phyloP scores from a whole-genome alignment of 169 alveolate genomes.

The Eimeria necatrix region DNA sequence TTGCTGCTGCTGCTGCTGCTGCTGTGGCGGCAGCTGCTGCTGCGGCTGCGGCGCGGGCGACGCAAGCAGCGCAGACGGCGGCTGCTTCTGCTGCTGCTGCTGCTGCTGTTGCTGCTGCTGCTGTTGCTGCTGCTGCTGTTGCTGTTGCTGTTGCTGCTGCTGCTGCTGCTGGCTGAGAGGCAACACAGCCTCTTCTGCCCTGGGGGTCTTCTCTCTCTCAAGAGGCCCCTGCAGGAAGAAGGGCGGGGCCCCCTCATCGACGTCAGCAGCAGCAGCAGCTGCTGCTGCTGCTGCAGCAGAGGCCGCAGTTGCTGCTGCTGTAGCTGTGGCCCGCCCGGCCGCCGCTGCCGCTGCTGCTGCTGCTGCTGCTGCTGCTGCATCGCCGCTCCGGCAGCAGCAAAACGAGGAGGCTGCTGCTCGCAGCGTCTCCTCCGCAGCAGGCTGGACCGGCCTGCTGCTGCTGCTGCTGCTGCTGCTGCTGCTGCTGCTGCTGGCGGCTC shows the following conservation, averaged over 20 bases:
- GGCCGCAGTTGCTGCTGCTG: constrained; percentile 13
- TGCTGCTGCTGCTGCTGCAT: neutral
- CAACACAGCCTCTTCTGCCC: neutral
- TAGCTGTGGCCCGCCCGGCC: neutral
- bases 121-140: constrained; percentile 6
- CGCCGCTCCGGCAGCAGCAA: too few species aligned
- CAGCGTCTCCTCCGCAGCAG: too few species aligned
- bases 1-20: constrained; percentile 16
- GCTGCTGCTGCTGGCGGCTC: constrained; percentile 18
- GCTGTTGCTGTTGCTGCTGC: constrained; percentile 14
- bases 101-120: constrained; percentile 4
- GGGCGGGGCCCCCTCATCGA: constrained; percentile 13
- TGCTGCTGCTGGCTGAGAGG: constrained; percentile 2
- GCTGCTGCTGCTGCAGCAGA: neutral
- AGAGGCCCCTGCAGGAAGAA: constrained; percentile 30
- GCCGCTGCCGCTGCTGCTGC: neutral
- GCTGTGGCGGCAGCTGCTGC: constrained; percentile 4
- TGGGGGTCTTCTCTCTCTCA: neutral
- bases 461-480: neutral
- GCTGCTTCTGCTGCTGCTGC: constrained; percentile 6
- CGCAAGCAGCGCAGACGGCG: neutral
- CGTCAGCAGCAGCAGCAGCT: constrained; percentile 6
- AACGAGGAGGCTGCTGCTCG: neutral
- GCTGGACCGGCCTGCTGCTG: neutral
- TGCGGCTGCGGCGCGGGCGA: neutral